Evolutionary conservation across 2,329 filamentous ascomycete species (phyloP).

Genomic region (Metarhizium brunneum): DNA sequence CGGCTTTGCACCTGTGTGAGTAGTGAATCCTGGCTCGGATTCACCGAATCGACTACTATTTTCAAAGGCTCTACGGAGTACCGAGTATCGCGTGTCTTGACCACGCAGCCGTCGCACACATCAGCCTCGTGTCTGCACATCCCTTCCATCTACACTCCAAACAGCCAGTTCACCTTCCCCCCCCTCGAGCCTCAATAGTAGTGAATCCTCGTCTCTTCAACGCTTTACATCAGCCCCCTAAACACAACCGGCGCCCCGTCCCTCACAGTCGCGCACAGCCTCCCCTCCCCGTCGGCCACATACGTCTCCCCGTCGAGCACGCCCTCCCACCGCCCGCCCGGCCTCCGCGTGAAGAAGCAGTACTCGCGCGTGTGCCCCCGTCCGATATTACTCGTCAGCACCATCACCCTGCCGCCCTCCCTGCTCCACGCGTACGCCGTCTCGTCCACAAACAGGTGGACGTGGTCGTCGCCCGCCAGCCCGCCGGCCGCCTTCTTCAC

Average conservation of each 20-base stretch:
- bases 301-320: constrained; percentile 25
- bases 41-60: too few species aligned
- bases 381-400: constrained; percentile 35
- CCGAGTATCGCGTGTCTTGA: too few species aligned
- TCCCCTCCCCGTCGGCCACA: constrained; percentile 28
- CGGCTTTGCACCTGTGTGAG: too few species aligned
- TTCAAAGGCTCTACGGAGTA: too few species aligned
- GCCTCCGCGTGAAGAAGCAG: constrained; percentile 31
- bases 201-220: neutral
- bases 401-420: constrained; percentile 32
- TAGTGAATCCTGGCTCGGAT: too few species aligned
- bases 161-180: too few species aligned
- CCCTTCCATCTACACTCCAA: too few species aligned
- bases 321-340: constrained; percentile 30
- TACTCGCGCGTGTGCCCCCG: constrained; percentile 25
- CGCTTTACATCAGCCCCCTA: neutral
- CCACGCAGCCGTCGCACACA: too few species aligned
- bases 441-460: constrained; percentile 29
- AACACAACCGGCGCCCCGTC: constrained; percentile 33
- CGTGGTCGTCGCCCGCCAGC: constrained; percentile 32
- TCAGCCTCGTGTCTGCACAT: too few species aligned
- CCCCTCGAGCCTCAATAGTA: too few species aligned
- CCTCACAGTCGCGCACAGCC: constrained; percentile 29
- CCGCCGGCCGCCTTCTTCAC: constrained; percentile 36
- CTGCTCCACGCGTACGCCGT: constrained; percentile 37